Conservation (phyloP, 805 yeast species). For the Nakazawaea populi region DNA sequence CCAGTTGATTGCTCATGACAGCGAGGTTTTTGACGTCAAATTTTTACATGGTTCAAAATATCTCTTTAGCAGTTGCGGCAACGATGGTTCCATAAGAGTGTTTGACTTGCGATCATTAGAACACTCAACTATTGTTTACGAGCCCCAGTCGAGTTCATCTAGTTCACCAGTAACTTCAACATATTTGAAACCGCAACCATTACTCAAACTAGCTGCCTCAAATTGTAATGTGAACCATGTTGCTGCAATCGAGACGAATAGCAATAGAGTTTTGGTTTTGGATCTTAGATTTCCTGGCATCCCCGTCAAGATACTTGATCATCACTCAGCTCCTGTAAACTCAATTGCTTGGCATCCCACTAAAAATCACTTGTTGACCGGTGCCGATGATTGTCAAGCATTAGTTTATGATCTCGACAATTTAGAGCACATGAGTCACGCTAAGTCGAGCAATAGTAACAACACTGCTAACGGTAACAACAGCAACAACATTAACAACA, state of each 20-base stretch:
- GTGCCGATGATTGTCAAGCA: conserved; percentile 73
- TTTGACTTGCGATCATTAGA: conserved; percentile 87
- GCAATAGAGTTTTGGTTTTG: conserved; percentile 58
- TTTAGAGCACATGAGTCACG: conserved; percentile 8
- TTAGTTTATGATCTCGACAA: conserved; percentile 57
- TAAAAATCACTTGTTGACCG: conserved; percentile 51
- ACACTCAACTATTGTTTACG: conserved; percentile 92
- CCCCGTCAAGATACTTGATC: conserved; percentile 66
- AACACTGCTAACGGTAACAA: not conserved
- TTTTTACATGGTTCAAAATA: conserved; percentile 70
- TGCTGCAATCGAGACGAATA: conserved; percentile 75
- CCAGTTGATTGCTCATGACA: conserved; percentile 93
- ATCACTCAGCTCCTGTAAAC: conserved; percentile 65
- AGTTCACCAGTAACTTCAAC: conserved; percentile 1
- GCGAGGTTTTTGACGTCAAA: conserved; percentile 89
- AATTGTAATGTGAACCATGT: conserved; percentile 76
- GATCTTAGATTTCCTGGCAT: conserved; percentile 87
- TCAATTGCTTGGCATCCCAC: conserved; percentile 82
- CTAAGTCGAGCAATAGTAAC: not conserved
- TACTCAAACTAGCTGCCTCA: conserved; percentile 72
- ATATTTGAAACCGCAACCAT: conserved; percentile 40
- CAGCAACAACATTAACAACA: not conserved
- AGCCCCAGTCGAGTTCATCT: conserved; percentile 41
- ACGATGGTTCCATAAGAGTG: conserved; percentile 90
- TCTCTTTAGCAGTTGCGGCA: conserved; percentile 88